Conservation (phyloP, 805 yeast genomes). For the Ogataea angusta region DNA sequence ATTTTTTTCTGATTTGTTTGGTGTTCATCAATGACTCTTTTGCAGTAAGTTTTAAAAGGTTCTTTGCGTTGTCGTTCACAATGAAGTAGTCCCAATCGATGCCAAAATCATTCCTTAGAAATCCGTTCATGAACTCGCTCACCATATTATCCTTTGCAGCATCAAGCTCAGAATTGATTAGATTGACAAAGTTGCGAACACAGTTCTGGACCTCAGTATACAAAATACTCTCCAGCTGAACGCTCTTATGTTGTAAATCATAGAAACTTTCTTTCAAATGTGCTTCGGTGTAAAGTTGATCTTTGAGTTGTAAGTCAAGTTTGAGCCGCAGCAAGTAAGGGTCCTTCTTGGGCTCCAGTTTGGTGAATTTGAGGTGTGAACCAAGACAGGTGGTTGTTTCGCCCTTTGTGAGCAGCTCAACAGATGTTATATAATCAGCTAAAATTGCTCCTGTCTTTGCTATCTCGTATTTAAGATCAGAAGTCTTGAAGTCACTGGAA, state of each 20-base stretch:
- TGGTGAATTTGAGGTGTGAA: slow-evolving; percentile 24
- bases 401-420: slow-evolving; percentile 40
- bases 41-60: slow-evolving; percentile 38
- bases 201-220: slow-evolving; percentile 60
- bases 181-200: slow-evolving; percentile 46
- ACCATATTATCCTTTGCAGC: slow-evolving; percentile 47
- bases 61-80: slow-evolving; percentile 38
- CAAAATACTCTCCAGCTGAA: slow-evolving; percentile 60
- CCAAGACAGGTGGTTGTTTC: slow-evolving; percentile 33
- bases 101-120: slow-evolving; percentile 54
- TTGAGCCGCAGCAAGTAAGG: slow-evolving; percentile 62
- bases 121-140: slow-evolving; percentile 49
- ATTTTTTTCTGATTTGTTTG: slow-evolving; percentile 44
- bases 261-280: slow-evolving; percentile 62
- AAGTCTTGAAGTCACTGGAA: slow-evolving; percentile 51
- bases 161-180: slow-evolving; percentile 50
- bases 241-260: slow-evolving; percentile 63
- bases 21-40: slow-evolving; percentile 24
- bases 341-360: slow-evolving; percentile 39
- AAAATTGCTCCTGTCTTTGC: slow-evolving; percentile 59
- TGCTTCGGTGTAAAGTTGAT: slow-evolving; percentile 61
- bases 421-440: slow-evolving; percentile 43
- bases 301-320: slow-evolving; percentile 62
- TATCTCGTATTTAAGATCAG: slow-evolving; percentile 56
- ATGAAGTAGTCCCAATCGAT: slow-evolving; percentile 72